Evolutionary conservation across 2,329 filamentous ascomycete genomes (phyloP), one percentile per base, ranked within the genome.

Genomic region (Podosphaera fusca): DNA sequence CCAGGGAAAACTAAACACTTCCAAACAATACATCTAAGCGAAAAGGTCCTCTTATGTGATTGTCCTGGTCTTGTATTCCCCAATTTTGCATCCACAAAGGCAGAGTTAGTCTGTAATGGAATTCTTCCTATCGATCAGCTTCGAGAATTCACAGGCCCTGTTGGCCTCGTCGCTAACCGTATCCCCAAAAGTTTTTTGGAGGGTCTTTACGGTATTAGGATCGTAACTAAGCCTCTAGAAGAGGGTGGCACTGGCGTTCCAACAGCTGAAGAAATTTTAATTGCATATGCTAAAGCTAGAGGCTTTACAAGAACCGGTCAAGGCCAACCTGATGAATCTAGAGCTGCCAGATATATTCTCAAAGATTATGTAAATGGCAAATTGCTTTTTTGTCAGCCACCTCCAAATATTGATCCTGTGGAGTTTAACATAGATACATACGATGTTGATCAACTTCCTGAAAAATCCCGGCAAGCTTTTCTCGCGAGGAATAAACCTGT

Each of bases 1-100:
- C 92, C 92, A 3, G 92, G 92, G 68, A 98, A 98, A 73, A 98
- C 92, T 12, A 98, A 98, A 74, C 92, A 98, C 67, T 98, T 98
- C 73, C 92, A 98, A 70, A 98, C 92, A 1, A 92, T 98, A 59
- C 89, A 95, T 68, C 79, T 98, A 36, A 92, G 85, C 59, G 85
- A 92, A 0, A 80, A 82, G 59, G 87, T 98, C 60, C 78, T 96
- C 52, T 79, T 98, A 5, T 96, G 92, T 70, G 92, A 98, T 81
- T 98, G 92, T 67, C 92, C 92, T 8, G 92, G 92, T 82, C 82
- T 98, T 29, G 94, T 98, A 1, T 96, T 98, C 69, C 89, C 92
- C 64, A 96, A 96, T 71, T 98, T 96, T 64, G 90, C 92, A 58
- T 89, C 83, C 51, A 96, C 89, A 52, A 96, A 96, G 71, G 92